These are phyloP conservation scores for Moesziomyces parantarcticus DNA, from an alignment of 1,284 basidiomycete species.

Conservation along the genomic window DNA sequence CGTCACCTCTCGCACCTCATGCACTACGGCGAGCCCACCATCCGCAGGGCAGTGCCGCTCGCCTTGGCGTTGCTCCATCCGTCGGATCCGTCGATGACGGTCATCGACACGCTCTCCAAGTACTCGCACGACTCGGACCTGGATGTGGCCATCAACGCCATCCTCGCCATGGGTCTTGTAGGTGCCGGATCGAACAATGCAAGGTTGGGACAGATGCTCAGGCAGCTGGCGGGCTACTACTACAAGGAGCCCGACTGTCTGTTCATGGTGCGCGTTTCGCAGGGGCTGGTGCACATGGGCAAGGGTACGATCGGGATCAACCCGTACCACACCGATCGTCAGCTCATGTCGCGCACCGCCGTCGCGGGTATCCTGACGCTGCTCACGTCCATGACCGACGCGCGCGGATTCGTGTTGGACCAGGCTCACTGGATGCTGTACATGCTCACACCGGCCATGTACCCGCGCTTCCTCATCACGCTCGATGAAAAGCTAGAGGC, in stretches of 20 bases:
- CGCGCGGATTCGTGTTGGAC: constrained; percentile 91
- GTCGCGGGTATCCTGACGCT: constrained; percentile 91
- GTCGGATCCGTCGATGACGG: constrained; percentile 93
- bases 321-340: constrained; percentile 94
- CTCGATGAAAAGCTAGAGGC: constrained; percentile 80
- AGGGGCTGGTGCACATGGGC: constrained; percentile 97
- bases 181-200: constrained; percentile 99
- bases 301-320: constrained; percentile 98
- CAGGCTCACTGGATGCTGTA: constrained; percentile 99
- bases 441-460: constrained; percentile 94
- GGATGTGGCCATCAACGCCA: constrained; percentile 93
- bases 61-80: constrained; percentile 93
- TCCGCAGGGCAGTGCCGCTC: constrained; percentile 93
- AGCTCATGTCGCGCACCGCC: constrained; percentile 87
- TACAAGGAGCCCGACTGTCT: constrained; percentile 96
- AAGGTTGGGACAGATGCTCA: constrained; percentile 93
- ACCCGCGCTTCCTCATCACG: constrained; percentile 96
- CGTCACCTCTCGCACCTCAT: constrained; percentile 72
- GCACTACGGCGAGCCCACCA: constrained; percentile 96
- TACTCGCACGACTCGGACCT: constrained; percentile 99
- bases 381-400: constrained; percentile 90
- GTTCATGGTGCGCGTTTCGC: constrained; percentile 95
- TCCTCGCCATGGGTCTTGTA: constrained; percentile 98
- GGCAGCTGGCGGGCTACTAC: constrained; percentile 96
- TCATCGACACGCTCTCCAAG: constrained; percentile 98